A percentile compares a stretch with the other conserved stretches of the same genome.
Evolutionary conservation across 192 early-diverging fungal species (phyloP).

Genomic region (Powellomyces hirtus): DNA sequence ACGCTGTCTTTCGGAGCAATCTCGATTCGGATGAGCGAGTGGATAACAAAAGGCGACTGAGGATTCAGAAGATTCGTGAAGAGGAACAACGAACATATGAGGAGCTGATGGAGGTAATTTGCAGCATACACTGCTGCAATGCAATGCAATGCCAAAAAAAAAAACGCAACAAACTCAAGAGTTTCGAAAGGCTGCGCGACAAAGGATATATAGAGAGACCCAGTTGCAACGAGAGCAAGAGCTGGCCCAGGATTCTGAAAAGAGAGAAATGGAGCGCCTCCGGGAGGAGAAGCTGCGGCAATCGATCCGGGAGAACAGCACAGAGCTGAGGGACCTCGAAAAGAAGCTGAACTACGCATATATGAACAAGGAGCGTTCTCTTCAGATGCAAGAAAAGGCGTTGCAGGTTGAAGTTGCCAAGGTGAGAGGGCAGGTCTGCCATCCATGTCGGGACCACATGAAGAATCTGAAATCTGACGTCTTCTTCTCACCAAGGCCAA

Average conservation of each 20-base stretch:
- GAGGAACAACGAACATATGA: constrained; percentile 35
- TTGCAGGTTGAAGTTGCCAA: constrained; percentile 24
- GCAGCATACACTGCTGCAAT: neutral
- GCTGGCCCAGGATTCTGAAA: constrained; percentile 37
- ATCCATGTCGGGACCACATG: too few relatives aligned
- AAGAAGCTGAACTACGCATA: constrained; percentile 63
- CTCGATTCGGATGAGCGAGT: constrained; percentile 45
- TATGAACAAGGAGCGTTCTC: constrained; percentile 58
- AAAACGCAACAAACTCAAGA: neutral
- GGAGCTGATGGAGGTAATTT: constrained; percentile 42
- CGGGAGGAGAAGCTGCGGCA: constrained; percentile 53
- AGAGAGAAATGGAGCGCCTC: constrained; percentile 31
- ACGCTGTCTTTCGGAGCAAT: constrained; percentile 38
- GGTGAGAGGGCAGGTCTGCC: too few relatives aligned
- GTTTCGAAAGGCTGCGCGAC: constrained; percentile 33
- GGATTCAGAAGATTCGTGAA: constrained; percentile 31
- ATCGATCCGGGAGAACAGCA: constrained; percentile 53
- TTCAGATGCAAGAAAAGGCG: constrained; percentile 55
- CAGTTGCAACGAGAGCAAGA: constrained; percentile 33
- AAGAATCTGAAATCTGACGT: neutral
- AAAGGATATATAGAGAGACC: constrained; percentile 25
- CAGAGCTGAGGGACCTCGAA: constrained; percentile 56
- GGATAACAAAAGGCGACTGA: constrained; percentile 39
- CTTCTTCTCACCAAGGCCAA: constrained; percentile 6
- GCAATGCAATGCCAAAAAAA: neutral